phyloP scores from a whole-genome alignment of 192 early-diverging fungal genomes.

The Geranomyces variabilis region DNA sequence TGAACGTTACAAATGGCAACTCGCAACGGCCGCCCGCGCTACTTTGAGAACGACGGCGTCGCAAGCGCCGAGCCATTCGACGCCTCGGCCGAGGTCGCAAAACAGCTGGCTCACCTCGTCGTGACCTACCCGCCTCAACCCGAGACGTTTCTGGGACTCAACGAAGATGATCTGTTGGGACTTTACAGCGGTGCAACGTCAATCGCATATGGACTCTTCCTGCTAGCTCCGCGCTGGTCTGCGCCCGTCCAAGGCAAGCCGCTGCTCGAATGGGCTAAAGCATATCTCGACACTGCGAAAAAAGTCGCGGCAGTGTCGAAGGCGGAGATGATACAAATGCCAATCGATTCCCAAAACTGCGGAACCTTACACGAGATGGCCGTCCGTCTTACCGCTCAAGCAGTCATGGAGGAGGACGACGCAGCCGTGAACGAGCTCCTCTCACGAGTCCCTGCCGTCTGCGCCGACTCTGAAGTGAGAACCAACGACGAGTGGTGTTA shows the following conservation, averaged over 20 bases:
- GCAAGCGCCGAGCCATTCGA: background rate
- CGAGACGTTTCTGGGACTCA: background rate
- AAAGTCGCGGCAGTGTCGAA: background rate
- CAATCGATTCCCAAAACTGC: background rate
- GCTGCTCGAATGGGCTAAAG: constrained; percentile 4
- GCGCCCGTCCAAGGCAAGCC: background rate
- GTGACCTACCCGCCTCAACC: background rate
- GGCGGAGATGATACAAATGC: background rate
- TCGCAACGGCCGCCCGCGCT: background rate
- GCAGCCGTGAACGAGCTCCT: background rate
- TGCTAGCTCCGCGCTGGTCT: background rate
- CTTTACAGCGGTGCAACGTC: background rate
- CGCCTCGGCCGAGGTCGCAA: background rate
- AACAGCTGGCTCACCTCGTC: constrained; percentile 3
- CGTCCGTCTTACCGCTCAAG: background rate
- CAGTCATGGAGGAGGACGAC: constrained; percentile 7
- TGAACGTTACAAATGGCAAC: background rate
- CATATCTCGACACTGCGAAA: background rate
- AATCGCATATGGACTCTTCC: background rate
- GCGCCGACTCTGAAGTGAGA: background rate
- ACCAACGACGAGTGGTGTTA: background rate
- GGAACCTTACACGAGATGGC: background rate
- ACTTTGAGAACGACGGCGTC: constrained; percentile 9
- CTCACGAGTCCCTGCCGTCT: background rate
- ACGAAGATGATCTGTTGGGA: background rate